A percentile compares a stretch with the other conserved stretches of the same genome.
phyloP scores from a whole-genome alignment of 176 grass and related monocot genomes.

The Rhipidocladum racemiflorum region DNA sequence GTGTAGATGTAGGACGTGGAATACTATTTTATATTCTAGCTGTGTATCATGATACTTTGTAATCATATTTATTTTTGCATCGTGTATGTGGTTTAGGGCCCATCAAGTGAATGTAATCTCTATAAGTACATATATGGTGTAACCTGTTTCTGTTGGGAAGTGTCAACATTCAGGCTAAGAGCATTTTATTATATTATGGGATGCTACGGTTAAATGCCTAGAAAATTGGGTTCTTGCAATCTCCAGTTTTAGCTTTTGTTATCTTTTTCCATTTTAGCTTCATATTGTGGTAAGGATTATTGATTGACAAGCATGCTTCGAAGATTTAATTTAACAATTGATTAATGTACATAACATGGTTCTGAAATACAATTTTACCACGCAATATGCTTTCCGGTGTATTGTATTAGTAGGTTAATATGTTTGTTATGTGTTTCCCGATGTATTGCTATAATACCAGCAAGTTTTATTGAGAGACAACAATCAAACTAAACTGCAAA shows the following conservation, averaged over 20 bases:
- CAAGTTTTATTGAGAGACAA: neutral
- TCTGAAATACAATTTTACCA: neutral
- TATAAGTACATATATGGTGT: neutral
- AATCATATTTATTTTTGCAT: neutral
- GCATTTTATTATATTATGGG: neutral
- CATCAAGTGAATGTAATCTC: slow-evolving; percentile 18
- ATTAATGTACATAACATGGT: neutral
- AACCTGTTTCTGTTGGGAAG: neutral
- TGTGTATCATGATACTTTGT: slow-evolving; percentile 2
- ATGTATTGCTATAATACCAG: neutral
- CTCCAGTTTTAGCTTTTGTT: slow-evolving; percentile 8
- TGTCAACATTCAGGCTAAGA: neutral
- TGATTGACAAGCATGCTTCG: neutral
- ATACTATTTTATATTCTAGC: neutral
- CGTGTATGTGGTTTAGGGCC: neutral
- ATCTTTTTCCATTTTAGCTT: neutral
- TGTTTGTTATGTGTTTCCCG: neutral
- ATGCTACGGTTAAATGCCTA: neutral
- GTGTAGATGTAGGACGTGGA: neutral
- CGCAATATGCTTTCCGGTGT: neutral
- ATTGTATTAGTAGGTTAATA: neutral
- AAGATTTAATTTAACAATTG: neutral
- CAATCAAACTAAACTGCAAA: neutral
- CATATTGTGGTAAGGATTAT: neutral
- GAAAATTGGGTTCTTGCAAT: neutral